These are phyloP conservation scores for Lodderomyces jiufengensis DNA, from an alignment of 1,139 yeast species.

Conservation along the genomic window DNA sequence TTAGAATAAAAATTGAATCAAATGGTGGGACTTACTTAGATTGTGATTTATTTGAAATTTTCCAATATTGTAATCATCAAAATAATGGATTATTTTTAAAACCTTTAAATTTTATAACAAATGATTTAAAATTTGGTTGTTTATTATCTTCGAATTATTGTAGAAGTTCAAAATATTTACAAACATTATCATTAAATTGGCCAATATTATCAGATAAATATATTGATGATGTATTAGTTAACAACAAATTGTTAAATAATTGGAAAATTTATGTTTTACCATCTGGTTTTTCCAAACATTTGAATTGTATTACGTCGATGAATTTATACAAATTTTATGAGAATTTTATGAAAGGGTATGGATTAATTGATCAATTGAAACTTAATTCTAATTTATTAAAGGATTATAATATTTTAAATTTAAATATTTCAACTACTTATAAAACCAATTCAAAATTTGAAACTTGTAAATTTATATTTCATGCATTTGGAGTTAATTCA, in stretches of 20 bases:
- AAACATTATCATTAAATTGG: conserved; percentile 85
- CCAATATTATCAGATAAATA: conserved; percentile 69
- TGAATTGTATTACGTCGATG: conserved; percentile 35
- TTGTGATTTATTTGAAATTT: conserved; percentile 41
- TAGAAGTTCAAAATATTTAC: conserved; percentile 76
- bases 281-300: conserved; percentile 56
- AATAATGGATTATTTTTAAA: conserved; percentile 3
- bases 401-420: conserved; percentile 28
- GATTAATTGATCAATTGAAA: conserved; percentile 33
- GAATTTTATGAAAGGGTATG: conserved; percentile 21
- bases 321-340: conserved; percentile 39
- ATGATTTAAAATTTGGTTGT: conserved; percentile 52
- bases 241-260: conserved; percentile 17
- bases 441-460: conserved; percentile 24
- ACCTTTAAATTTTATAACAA: conserved; percentile 14
- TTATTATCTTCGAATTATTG: conserved; percentile 55
- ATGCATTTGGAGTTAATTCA: conserved; percentile 42
- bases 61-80: conserved; percentile 17
- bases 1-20: conserved; percentile 32
- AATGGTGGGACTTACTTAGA: conserved; percentile 57
- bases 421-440: conserved; percentile 15
- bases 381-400: conserved; percentile 36
- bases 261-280: conserved; percentile 66
- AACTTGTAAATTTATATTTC: conserved; percentile 44
- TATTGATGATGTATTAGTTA: conserved; percentile 49